Percentiles rank a stretch among this genome's conserved stretches.
phyloP scores from a whole-genome alignment of 2,329 filamentous ascomycete species.

The Hypoxylon sp. region DNA sequence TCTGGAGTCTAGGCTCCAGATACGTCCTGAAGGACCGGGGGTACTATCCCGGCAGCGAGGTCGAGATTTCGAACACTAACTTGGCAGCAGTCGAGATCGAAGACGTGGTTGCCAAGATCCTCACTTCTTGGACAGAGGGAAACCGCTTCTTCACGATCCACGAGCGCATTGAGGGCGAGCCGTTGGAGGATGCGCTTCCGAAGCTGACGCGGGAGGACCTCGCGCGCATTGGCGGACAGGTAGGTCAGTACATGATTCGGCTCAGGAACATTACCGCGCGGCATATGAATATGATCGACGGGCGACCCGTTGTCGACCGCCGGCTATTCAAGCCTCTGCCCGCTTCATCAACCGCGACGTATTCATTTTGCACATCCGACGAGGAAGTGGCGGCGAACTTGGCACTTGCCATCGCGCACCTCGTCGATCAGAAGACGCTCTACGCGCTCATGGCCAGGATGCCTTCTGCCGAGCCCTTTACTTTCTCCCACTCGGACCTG shows the following conservation, averaged over 20 bases:
- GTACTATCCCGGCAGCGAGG: constrained; percentile 12
- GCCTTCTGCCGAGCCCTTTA: constrained; percentile 30
- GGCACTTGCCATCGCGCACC: background rate
- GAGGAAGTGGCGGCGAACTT: constrained; percentile 11
- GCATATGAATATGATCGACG: constrained; percentile 25
- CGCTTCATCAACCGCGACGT: background rate
- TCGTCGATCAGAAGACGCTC: background rate
- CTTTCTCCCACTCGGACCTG: constrained; percentile 32
- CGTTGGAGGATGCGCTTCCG: constrained; percentile 15
- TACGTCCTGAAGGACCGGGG: constrained; percentile 20
- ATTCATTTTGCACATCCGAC: constrained; percentile 14
- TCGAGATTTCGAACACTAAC: constrained; percentile 22
- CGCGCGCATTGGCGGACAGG: constrained; percentile 12
- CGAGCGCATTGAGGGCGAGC: constrained; percentile 21
- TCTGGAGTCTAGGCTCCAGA: constrained; percentile 23
- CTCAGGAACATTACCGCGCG: constrained; percentile 4
- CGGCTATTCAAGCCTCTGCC: constrained; percentile 26
- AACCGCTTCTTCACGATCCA: constrained; percentile 23
- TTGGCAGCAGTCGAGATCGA: background rate
- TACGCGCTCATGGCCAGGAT: constrained; percentile 33
- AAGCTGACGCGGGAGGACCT: constrained; percentile 12
- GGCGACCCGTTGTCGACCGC: constrained; percentile 19
- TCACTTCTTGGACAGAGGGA: constrained; percentile 19
- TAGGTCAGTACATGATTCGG: constrained; percentile 14
- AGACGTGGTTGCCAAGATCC: background rate